Evolutionary conservation across 179 eudicot species (phyloP).

Genomic region (Beta macrorhiza): DNA sequence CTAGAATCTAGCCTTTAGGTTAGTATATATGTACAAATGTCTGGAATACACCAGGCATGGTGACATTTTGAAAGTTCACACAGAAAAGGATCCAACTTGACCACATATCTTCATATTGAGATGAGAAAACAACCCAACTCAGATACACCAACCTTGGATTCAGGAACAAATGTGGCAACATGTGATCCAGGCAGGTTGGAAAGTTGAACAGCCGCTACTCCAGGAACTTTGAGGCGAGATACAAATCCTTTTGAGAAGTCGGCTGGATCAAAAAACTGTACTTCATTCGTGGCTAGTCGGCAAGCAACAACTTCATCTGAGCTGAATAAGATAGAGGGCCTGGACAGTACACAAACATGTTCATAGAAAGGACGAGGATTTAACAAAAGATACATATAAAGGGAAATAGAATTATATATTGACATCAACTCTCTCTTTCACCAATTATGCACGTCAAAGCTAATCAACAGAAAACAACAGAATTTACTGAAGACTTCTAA

Average conservation of each 20-base stretch:
- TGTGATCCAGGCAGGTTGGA: slow-evolving; percentile 75
- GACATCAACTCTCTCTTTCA: not conserved
- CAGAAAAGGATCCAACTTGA: slow-evolving; percentile 3
- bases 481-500: not conserved
- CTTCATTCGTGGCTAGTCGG: slow-evolving; percentile 82
- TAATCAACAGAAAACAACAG: no score
- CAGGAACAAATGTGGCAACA: slow-evolving; percentile 91
- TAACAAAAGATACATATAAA: not conserved
- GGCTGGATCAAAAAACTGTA: slow-evolving; percentile 67
- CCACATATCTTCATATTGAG: not conserved
- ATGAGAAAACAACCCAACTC: slow-evolving; percentile 7
- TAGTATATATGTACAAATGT: not conserved
- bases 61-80: not conserved
- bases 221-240: slow-evolving; percentile 69
- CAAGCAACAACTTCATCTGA: slow-evolving; percentile 80
- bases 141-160: slow-evolving; percentile 63
- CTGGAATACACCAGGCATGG: slow-evolving; percentile 1
- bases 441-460: not conserved
- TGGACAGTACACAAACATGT: slow-evolving; percentile 27
- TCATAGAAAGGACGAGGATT: not conserved
- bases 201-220: slow-evolving; percentile 77
- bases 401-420: not conserved
- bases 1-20: slow-evolving; percentile 5
- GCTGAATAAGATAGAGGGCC: slow-evolving; percentile 78
- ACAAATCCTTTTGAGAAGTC: slow-evolving; percentile 79